Evolutionary conservation across 176 grass and related monocot genomes (phyloP).

Genomic region (Juncus inflexus): DNA sequence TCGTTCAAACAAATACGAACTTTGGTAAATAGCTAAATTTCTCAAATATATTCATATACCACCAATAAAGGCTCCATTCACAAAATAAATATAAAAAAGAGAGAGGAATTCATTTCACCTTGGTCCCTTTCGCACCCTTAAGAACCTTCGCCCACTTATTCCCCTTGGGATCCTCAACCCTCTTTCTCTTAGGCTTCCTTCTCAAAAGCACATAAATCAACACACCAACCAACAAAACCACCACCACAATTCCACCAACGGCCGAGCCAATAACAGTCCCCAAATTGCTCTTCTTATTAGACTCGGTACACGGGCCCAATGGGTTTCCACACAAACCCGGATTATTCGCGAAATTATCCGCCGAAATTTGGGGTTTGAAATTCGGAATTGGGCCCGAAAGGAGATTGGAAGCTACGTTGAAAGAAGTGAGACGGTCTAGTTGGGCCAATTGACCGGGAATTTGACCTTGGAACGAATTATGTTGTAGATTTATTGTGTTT

Average conservation of each 20-base stretch:
- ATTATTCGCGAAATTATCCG: constrained; percentile 19
- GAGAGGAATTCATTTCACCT: constrained; percentile 36
- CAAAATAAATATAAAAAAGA: constrained; percentile 8
- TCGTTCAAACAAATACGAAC: no score
- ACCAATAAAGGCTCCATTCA: background rate
- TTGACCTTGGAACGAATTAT: constrained; percentile 53
- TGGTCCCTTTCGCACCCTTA: constrained; percentile 65
- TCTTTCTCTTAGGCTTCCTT: constrained; percentile 61
- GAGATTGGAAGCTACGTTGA: constrained; percentile 51
- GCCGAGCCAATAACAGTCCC: constrained; percentile 53
- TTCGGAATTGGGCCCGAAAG: constrained; percentile 21
- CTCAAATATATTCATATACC: no score
- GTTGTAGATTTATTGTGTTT: constrained; percentile 57
- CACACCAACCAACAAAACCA: constrained; percentile 43
- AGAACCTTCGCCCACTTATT: constrained; percentile 93
- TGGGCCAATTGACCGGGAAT: constrained; percentile 42
- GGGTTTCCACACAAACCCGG: constrained; percentile 15
- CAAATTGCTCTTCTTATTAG: constrained; percentile 40
- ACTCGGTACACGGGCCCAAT: constrained; percentile 25
- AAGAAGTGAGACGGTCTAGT: constrained; percentile 19
- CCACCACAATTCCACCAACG: constrained; percentile 50
- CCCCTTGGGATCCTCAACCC: constrained; percentile 53
- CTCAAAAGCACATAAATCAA: constrained; percentile 43
- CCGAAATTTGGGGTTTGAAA: background rate
- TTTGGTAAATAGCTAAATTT: no score